Conservation (phyloP, 1,284 basidiomycete genomes). For the Melampsora abietis-canadensis region DNA sequence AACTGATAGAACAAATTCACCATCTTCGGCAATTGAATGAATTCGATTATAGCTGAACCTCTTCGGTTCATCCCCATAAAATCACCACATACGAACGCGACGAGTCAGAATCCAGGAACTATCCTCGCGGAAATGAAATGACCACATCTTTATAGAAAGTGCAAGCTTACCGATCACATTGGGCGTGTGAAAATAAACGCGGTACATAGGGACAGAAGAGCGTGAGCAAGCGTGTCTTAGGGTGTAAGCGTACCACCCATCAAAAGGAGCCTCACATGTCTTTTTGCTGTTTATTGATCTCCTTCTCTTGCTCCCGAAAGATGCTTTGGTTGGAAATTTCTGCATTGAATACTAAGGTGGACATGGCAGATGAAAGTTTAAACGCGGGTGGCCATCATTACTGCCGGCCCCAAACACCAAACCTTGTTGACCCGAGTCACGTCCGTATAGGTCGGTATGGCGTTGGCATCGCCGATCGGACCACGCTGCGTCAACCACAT, state of each 20-base stretch:
- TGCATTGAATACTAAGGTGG: slow-evolving; percentile 10
- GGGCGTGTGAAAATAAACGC: no score
- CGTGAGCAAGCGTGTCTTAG: no score
- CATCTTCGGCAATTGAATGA: slow-evolving; percentile 76
- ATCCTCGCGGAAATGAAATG: no score
- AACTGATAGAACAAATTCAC: slow-evolving; percentile 66
- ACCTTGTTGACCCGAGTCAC: not conserved
- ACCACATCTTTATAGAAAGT: no score
- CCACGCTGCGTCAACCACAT: not conserved
- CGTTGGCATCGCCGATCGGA: not conserved
- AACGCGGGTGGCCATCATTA: not conserved
- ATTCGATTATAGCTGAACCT: slow-evolving; percentile 74
- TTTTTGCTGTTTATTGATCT: slow-evolving; percentile 21
- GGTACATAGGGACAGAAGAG: no score
- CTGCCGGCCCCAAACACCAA: not conserved
- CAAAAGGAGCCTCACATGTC: slow-evolving; percentile 19
- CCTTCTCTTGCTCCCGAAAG: slow-evolving; percentile 17
- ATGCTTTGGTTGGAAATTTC: not conserved
- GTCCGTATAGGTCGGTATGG: not conserved
- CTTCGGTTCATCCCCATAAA: not conserved
- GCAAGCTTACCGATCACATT: no score
- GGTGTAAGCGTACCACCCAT: no score
- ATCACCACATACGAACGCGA: not conserved
- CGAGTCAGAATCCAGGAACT: no score
- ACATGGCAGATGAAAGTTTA: not conserved